These are phyloP conservation scores for Madurella fahalii DNA, from an alignment of 2,329 filamentous ascomycete species.

Conservation along the genomic window DNA sequence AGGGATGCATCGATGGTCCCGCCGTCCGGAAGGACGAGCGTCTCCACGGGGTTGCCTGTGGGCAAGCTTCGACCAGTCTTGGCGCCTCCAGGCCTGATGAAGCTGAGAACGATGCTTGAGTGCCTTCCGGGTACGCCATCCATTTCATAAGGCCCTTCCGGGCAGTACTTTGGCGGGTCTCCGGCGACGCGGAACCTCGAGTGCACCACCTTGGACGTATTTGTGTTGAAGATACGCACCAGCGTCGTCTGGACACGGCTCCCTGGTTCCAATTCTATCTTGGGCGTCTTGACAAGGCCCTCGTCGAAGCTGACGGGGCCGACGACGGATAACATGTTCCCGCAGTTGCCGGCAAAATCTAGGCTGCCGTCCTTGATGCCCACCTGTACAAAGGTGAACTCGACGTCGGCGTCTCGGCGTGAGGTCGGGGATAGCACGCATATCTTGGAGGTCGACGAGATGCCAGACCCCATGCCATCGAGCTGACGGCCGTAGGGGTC, in stretches of 20 bases:
- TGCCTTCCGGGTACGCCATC: slow-evolving; percentile 38
- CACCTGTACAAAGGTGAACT: slow-evolving; percentile 66
- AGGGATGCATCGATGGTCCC: slow-evolving; percentile 33
- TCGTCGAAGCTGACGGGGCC: slow-evolving; percentile 62
- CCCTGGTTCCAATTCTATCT: slow-evolving; percentile 7
- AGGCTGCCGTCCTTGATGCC: slow-evolving; percentile 58
- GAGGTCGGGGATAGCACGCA: slow-evolving; percentile 55
- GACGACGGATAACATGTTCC: slow-evolving; percentile 67
- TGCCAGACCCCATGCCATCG: slow-evolving; percentile 65
- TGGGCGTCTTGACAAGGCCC: slow-evolving; percentile 37
- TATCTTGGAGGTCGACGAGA: slow-evolving; percentile 67
- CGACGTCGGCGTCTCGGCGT: slow-evolving; percentile 20
- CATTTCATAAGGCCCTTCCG: slow-evolving; percentile 35
- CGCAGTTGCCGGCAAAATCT: slow-evolving; percentile 68
- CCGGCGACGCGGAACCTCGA: slow-evolving; percentile 35
- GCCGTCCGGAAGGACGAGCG: slow-evolving; percentile 29
- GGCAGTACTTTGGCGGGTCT: slow-evolving; percentile 32
- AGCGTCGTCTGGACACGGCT: slow-evolving; percentile 31
- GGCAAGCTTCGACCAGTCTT: slow-evolving; percentile 39
- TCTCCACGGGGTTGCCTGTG: slow-evolving; percentile 36
- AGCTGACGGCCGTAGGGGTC: slow-evolving; percentile 67
- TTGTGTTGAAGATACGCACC: slow-evolving; percentile 66
- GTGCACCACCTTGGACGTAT: slow-evolving; percentile 55
- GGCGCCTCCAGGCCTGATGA: slow-evolving; percentile 38
- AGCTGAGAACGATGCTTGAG: slow-evolving; percentile 36